Base-by-base conservation (phyloP, 345 rosid species). In the Anacardium occidentale region DNA sequence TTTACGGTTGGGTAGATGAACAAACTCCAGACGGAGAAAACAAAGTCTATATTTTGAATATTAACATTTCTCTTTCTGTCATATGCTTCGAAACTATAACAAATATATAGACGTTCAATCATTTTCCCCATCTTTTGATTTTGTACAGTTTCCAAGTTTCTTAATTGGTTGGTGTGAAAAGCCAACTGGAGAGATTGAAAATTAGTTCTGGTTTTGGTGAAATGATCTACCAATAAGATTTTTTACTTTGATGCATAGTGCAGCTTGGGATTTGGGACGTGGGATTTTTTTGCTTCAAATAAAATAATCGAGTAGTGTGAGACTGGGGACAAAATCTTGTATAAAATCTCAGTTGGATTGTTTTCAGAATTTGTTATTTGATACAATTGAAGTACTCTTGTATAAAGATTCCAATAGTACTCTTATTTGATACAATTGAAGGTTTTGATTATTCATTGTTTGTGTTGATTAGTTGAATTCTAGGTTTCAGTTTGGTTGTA, bases 1-100 rank as follows among this genome's bases (percentile, higher is more conserved):
- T 53, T 77, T 81, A 44, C 73, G 7, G 85, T 26, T 84, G 74
- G 86, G 90, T 77, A 82, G 92, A 82, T 88, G 87, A 84, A 75
- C 90, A 34, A 88, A 84, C 88, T 64, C 72, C 68, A 29, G 86
- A 67, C 87, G 90, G 87, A 81, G 67, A 77, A 60, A 66, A 51
- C 88, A 60, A 80, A 61, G 82, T 56, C 61, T 20, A 20, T 10
- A 51, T 64, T 32, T 32, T 29, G 53, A 48, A 13, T n/a, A 8
- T 66, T 66, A 74, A 55, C 10, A 4, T 55, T 52, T 67, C 70
- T 44, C 56, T 56, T 70, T 62, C 10, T 59, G 62, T 20, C 70
- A 50, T 66, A 17, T 71, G 25, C 63, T 66, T 24, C 20, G 24
- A 47, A 21, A 55, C 76, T 56, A 4, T 15, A 21, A 67, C 40